These are phyloP conservation scores for Apostasia ramifera DNA, from an alignment of 106 monocot genomes.

Conservation along the genomic window DNA sequence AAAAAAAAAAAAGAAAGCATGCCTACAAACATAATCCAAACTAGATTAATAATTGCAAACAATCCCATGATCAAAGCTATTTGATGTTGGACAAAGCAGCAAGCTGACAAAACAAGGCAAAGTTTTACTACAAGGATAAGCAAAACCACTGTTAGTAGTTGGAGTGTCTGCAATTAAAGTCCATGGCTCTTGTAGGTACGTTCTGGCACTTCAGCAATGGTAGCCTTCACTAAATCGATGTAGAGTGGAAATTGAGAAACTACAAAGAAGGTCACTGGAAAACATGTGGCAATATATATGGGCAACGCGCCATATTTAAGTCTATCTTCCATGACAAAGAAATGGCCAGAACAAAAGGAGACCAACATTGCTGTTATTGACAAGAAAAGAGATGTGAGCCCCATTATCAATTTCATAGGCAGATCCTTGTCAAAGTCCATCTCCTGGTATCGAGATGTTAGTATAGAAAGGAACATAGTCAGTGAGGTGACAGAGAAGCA, in stretches of 20 bases:
- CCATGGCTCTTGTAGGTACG: constrained; percentile 2
- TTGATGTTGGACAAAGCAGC: no score
- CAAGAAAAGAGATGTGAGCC: constrained; percentile 11
- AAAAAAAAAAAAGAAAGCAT: no score
- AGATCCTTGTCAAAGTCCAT: constrained; percentile 5
- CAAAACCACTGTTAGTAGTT: no score
- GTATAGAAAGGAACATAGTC: constrained; percentile 19
- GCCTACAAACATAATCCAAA: no score
- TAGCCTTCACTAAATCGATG: constrained; percentile 6
- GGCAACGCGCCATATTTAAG: constrained; percentile 10
- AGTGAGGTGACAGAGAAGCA: constrained; percentile 26
- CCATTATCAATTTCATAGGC: constrained; percentile 5
- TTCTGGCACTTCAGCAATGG: constrained; percentile 2
- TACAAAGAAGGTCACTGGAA: constrained; percentile 6
- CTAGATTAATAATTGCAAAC: no score
- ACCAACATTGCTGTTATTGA: constrained; percentile 12
- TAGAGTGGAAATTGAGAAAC: constrained; percentile 10
- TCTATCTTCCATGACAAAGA: constrained; percentile 13
- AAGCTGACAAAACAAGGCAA: no score
- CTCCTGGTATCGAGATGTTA: constrained; percentile 17
- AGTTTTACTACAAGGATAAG: no score
- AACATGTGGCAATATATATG: constrained; percentile 4
- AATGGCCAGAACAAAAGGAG: constrained; percentile 13
- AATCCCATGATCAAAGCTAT: no score
- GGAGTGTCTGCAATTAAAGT: background rate